phyloP scores from a whole-genome alignment of 768 basidiomycete species.

The Piloderma croceum region DNA sequence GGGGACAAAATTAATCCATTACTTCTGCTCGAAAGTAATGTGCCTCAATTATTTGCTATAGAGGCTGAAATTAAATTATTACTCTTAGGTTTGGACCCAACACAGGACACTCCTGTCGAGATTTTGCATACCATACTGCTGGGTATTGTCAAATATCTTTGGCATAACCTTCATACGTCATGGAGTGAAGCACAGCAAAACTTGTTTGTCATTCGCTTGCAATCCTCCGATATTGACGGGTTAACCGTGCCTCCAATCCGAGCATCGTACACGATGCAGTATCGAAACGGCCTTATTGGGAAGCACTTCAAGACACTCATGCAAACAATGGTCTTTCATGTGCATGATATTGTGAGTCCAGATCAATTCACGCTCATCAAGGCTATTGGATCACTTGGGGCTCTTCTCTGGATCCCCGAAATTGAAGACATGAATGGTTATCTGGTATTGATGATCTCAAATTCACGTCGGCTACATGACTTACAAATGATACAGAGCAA shows the following conservation, averaged over 20 bases:
- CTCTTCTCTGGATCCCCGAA: conserved; percentile 15
- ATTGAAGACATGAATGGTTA: conserved; percentile 14
- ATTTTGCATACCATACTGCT: conserved; percentile 25
- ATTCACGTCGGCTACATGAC: too few species aligned
- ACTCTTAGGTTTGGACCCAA: conserved; percentile 23
- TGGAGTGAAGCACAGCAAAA: conserved; percentile 4
- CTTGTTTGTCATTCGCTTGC: conserved; percentile 10
- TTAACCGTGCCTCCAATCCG: conserved; percentile 10
- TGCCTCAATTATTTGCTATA: conserved; percentile 2
- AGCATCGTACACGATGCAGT: conserved; percentile 14
- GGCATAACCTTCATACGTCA: conserved; percentile 21
- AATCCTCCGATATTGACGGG: conserved; percentile 8
- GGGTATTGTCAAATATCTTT: conserved; percentile 26
- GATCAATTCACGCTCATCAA: conserved; percentile 9
- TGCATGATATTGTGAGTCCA: conserved; percentile 4
- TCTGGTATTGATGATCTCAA: conserved; percentile 9
- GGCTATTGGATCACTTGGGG: conserved; percentile 9
- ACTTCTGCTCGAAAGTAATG: conserved; percentile 1
- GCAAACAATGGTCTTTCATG: conserved; percentile 13
- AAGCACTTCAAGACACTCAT: conserved; percentile 20
- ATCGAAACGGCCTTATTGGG: conserved; percentile 15
- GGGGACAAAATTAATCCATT: conserved; percentile 9
- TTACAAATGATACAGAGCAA: conserved; percentile 15
- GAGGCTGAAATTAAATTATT: too few species aligned
- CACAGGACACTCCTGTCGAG: conserved; percentile 27